Evolutionary conservation across 495 filamentous ascomycete species (phyloP).

Genomic region (Tuber melanosporum): DNA sequence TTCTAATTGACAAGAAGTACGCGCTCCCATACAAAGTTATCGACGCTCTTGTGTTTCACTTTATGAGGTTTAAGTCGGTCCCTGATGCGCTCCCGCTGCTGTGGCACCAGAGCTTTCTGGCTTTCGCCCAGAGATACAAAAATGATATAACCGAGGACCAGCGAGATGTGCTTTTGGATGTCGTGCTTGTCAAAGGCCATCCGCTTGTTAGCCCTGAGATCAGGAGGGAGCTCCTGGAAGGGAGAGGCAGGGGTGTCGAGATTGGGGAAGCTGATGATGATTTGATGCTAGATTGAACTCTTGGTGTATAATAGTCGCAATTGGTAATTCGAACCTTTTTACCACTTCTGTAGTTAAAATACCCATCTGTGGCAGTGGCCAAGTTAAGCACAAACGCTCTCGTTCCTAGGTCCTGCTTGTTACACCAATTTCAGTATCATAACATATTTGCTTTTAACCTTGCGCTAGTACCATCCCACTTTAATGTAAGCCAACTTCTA

Average conservation of each 20-base stretch:
- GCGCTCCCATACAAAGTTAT: slow-evolving; percentile 91
- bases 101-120: slow-evolving; percentile 82
- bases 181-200: slow-evolving; percentile 81
- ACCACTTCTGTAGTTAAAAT: not conserved
- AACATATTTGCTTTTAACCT: not conserved
- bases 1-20: slow-evolving; percentile 92
- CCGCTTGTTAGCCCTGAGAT: slow-evolving; percentile 85
- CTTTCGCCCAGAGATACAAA: slow-evolving; percentile 87
- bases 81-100: slow-evolving; percentile 64
- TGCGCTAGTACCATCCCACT: not conserved
- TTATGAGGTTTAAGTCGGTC: slow-evolving; percentile 71
- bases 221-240: slow-evolving; percentile 79
- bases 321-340: not conserved
- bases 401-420: not conserved
- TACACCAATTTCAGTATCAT: not conserved
- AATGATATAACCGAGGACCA: slow-evolving; percentile 92
- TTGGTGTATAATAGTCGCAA: not conserved
- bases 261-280: slow-evolving; percentile 66
- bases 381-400: not conserved
- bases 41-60: slow-evolving; percentile 92
- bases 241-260: slow-evolving; percentile 74
- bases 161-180: slow-evolving; percentile 81
- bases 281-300: slow-evolving; percentile 56
- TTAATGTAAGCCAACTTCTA: not conserved
- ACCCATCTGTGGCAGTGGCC: not conserved